Conservation (phyloP, 1,139 yeast species). For the Pichiaceae sp. region DNA sequence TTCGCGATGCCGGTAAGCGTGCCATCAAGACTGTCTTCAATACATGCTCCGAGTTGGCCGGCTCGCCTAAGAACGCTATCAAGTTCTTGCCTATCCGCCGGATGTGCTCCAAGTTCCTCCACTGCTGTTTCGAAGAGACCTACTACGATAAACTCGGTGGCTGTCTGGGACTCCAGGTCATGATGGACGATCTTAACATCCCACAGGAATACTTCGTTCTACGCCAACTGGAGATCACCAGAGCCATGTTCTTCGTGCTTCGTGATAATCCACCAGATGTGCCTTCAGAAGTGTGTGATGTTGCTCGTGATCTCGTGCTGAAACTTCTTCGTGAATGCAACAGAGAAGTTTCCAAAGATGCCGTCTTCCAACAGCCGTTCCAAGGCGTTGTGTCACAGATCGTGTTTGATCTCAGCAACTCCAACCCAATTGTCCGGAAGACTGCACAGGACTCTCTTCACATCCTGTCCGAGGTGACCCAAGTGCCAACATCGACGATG, state of each 20-base stretch:
- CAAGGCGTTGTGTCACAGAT: slow-evolving; percentile 79
- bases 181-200: slow-evolving; percentile 60
- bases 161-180: slow-evolving; percentile 67
- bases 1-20: slow-evolving; percentile 62
- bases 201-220: slow-evolving; percentile 67
- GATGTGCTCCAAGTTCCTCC: slow-evolving; percentile 76
- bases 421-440: slow-evolving; percentile 73
- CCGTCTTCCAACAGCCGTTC: slow-evolving; percentile 64
- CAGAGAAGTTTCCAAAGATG: slow-evolving; percentile 47
- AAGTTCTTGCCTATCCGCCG: slow-evolving; percentile 69
- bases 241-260: slow-evolving; percentile 82
- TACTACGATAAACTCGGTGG: slow-evolving; percentile 88
- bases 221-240: slow-evolving; percentile 75
- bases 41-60: slow-evolving; percentile 61
- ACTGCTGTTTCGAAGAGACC: slow-evolving; percentile 83
- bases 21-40: slow-evolving; percentile 57
- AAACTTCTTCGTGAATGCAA: slow-evolving; percentile 61
- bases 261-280: slow-evolving; percentile 89
- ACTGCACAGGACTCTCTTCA: slow-evolving; percentile 70
- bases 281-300: slow-evolving; percentile 66
- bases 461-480: slow-evolving; percentile 61
- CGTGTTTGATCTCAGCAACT: slow-evolving; percentile 87
- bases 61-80: slow-evolving; percentile 51
- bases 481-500: slow-evolving; percentile 61
- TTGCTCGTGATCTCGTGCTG: slow-evolving; percentile 62